Evolutionary conservation across 1,284 basidiomycete species (phyloP), one percentile per base, ranked within the genome.

Genomic region (Stereum hirsutum): DNA sequence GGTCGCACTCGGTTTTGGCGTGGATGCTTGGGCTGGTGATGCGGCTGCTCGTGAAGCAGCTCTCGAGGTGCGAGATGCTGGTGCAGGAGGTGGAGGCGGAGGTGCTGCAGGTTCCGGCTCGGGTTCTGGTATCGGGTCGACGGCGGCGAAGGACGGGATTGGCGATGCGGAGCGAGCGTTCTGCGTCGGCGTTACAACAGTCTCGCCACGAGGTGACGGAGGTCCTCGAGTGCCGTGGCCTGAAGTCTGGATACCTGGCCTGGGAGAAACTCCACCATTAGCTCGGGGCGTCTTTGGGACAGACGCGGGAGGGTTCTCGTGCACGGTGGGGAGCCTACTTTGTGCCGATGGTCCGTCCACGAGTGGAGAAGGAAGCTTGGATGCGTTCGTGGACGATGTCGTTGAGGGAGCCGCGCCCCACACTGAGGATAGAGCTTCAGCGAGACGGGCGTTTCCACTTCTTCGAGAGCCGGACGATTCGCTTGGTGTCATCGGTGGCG

Each of bases 381-480:
- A 55, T 21, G 49, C 45, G 27, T 47, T 52, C 28, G 52, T 50
- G 12, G 58, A 55, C 10, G 46, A 40, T n/a, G 49, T 44, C 19
- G 39, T 44, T 11, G 56, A 49, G 36, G 50, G 39, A 4, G 36
- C 37, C n/a, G 49, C 38, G 30, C 62, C 62, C 62, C 62, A 64
- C 2, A 62, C 49, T 0, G 58, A 55, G 26, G 47, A 55, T 39
- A 63, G 57, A 21, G 54, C 44, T 33, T 63, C 61, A 4, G 52
- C 56, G 21, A 64, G 50, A 19, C 49, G 52, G 5, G 56, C 57
- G 15, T 52, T 56, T 6, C 57, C 58, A 43, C 59, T 64, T 39
- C 55, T 49, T 2, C 49, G 50, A 24, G 61, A 63, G 15, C 49
- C 46, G 25, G 47, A 49, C 37, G 55, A 57, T 36, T 60, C 59